Conservation (phyloP, 805 yeast species). For the Saturnispora ahearnii region DNA sequence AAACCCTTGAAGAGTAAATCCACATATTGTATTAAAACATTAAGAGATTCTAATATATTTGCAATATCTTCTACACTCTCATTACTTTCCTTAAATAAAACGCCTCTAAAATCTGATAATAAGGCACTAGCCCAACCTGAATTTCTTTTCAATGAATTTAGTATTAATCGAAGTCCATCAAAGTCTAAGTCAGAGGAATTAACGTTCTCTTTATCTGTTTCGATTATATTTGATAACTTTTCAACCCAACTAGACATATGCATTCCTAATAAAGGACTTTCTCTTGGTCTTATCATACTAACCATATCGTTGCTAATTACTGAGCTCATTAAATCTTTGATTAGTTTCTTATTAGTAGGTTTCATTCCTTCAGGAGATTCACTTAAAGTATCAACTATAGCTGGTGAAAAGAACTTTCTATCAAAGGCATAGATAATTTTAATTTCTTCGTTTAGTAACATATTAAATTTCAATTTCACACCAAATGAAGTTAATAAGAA, state of each 20-base stretch:
- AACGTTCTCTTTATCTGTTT: slow-evolving; percentile 12
- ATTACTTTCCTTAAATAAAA: slow-evolving; percentile 12
- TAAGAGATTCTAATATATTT: slow-evolving; percentile 39
- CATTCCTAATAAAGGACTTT: slow-evolving; percentile 22
- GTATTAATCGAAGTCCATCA: slow-evolving; percentile 29
- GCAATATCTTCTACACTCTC: slow-evolving; percentile 29
- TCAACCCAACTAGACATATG: slow-evolving; percentile 1
- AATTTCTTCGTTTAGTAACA: slow-evolving; percentile 38
- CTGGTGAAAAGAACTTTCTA: slow-evolving; percentile 40
- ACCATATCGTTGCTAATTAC: slow-evolving; percentile 21
- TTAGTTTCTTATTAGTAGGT: slow-evolving; percentile 2
- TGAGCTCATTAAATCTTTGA: slow-evolving; percentile 19
- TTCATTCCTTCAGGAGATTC: background rate
- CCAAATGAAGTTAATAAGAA: slow-evolving; percentile 61
- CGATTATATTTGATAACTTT: slow-evolving; percentile 18
- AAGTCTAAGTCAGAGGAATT: slow-evolving; percentile 28
- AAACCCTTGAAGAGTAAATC: slow-evolving; percentile 36
- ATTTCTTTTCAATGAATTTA: slow-evolving; percentile 30
- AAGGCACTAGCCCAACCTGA: slow-evolving; percentile 33
- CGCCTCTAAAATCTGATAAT: slow-evolving; percentile 28
- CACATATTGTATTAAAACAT: slow-evolving; percentile 42
- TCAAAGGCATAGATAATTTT: slow-evolving; percentile 56
- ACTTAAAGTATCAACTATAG: slow-evolving; percentile 14
- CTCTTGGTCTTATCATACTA: slow-evolving; percentile 28
- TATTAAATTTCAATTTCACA: slow-evolving; percentile 44